Conservation (phyloP, 805 yeast genomes). For the Cyberlindnera galapagoensis region DNA sequence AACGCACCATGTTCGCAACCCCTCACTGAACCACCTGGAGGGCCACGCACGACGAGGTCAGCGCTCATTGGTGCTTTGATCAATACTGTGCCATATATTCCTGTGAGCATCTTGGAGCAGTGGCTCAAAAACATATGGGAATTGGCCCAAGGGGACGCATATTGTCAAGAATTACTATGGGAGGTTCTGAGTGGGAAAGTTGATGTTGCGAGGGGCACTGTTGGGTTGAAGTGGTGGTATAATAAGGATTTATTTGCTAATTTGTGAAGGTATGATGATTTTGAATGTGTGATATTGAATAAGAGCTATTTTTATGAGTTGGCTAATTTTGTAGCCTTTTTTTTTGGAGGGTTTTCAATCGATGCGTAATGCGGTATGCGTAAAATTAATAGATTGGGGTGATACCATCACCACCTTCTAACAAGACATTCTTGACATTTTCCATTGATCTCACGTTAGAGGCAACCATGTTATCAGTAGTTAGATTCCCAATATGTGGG, state of each 20-base stretch:
- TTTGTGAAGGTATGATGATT: conserved; percentile 1
- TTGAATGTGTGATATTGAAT: neutral
- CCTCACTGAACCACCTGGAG: conserved; percentile 9
- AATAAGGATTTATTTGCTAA: conserved; percentile 15
- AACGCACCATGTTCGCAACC: conserved; percentile 29
- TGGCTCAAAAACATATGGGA: conserved; percentile 45
- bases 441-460: conserved; percentile 49
- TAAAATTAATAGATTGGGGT: conserved; percentile 7
- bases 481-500: conserved; percentile 72
- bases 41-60: conserved; percentile 35
- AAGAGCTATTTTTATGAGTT: too few relatives aligned
- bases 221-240: conserved; percentile 63
- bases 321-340: too few relatives aligned
- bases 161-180: conserved; percentile 42
- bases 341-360: too few relatives aligned
- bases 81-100: conserved; percentile 47
- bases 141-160: conserved; percentile 22
- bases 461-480: conserved; percentile 46
- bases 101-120: conserved; percentile 30
- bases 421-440: conserved; percentile 31
- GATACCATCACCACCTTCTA: conserved; percentile 18
- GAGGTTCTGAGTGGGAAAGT: conserved; percentile 48
- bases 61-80: conserved; percentile 42
- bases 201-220: conserved; percentile 47
- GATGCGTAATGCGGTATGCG: too few relatives aligned